A percentile compares a stretch with the other conserved stretches of the same genome.
Evolutionary conservation across 2,329 filamentous ascomycete genomes (phyloP).

Genomic region (Plenodomus tracheiphilus): DNA sequence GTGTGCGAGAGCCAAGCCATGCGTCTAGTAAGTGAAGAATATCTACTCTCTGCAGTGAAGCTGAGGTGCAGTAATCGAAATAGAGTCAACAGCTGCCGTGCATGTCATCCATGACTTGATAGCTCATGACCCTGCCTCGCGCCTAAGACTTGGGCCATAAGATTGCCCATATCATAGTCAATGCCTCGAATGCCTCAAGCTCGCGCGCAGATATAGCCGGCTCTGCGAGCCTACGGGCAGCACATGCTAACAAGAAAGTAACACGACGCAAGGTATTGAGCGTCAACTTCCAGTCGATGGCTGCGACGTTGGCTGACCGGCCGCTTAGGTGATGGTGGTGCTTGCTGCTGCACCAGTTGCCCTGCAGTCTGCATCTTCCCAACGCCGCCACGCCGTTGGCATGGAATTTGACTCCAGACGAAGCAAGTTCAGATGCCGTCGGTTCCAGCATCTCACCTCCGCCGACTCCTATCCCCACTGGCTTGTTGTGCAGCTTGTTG

Average conservation of each 20-base stretch:
- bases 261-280: not conserved
- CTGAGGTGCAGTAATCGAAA: no score
- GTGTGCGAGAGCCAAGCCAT: no score
- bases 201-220: not conserved
- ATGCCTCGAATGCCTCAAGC: not conserved
- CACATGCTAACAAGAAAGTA: not conserved
- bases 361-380: not conserved
- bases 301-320: not conserved
- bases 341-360: not conserved
- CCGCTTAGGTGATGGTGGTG: not conserved
- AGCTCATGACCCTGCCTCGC: not conserved
- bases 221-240: not conserved
- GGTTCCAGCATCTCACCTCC: conserved; percentile 27
- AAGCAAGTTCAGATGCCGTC: not conserved
- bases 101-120: no score
- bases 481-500: conserved; percentile 45
- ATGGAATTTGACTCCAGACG: not conserved
- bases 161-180: not conserved
- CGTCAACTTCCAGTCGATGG: not conserved
- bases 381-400: not conserved
- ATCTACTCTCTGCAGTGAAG: no score
- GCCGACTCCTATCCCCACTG: conserved; percentile 41
- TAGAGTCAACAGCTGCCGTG: no score
- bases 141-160: not conserved
- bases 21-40: no score